phyloP scores from a whole-genome alignment of 257 asterid species.

The Fraxinus quadrangulata region DNA sequence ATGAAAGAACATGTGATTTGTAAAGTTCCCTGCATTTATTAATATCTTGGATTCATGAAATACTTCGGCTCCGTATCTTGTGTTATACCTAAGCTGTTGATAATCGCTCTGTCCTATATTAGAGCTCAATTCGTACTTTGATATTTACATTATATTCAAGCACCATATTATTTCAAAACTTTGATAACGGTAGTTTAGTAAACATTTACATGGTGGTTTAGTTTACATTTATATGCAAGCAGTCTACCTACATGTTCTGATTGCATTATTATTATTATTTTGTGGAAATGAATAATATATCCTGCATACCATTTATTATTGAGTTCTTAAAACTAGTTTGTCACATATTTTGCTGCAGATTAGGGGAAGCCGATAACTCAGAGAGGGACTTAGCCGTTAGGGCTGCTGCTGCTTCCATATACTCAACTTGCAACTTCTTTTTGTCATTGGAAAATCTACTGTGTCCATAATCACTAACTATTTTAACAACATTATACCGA shows the following conservation, averaged over 20 bases:
- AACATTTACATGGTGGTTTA: background rate
- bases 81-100: background rate
- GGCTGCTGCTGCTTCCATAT: constrained; percentile 95
- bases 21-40: background rate
- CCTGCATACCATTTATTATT: no score
- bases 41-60: background rate
- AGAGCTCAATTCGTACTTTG: background rate
- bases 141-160: background rate
- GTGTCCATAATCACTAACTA: constrained; percentile 44
- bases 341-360: constrained; percentile 40
- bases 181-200: background rate
- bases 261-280: no score
- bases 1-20: background rate
- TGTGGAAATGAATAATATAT: no score
- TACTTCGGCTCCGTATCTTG: background rate
- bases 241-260: no score
- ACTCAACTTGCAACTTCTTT: constrained; percentile 85
- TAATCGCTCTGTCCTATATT: background rate
- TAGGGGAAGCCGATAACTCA: constrained; percentile 39
- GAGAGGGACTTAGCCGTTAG: constrained; percentile 62
- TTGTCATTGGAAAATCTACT: constrained; percentile 54
- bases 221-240: no score
- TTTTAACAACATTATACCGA: constrained; percentile 12
- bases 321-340: background rate
- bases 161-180: background rate